Base-by-base conservation (phyloP, 306 rosid genomes). In the Glycyrrhiza uralensis region DNA sequence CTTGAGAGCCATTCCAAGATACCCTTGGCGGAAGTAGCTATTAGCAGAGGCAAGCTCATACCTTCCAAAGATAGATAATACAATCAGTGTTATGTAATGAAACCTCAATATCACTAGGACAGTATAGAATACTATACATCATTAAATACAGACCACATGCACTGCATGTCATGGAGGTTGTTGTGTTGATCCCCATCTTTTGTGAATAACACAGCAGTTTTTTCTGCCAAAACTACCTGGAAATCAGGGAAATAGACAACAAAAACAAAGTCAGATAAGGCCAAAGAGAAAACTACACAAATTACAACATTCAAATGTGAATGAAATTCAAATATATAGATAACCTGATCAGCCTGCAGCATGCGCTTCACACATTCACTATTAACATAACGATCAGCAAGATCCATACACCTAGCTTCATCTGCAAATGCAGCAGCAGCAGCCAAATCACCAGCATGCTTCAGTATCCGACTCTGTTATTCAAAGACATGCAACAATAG, bases 121-220 rank as follows among this genome's bases (percentile, higher is more conserved):
- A 23, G 52, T 39, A 36, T 44, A 49, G 20, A 75, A 71, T 76
- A 61, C 6, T 15, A 68, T 60, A 49, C 51, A 76, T 59, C 65
- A 47, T 57, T 55, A 77, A 59, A 80, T 71, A 85, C 96, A 7
- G 15, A 95, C 99, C 99, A 95, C 97, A 95, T 95, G 97, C 99
- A 95, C 86, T 95, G 99, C 99, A 95, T 95, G 84, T 95, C 99
- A 83, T 95, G 97, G 47, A 95, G 96, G 78, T 95, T 95, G 84
- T 88, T 95, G 82, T 95, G 96, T 74, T 92, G 97, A 76, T 95
- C 99, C 56, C 99, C 99, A 6, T 95, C 99, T 85, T 95, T 95
- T 4, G 99, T 95, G 86, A 95, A 95, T 80, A 95, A 80, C 36
- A 90, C 96, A 71, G 99, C 99, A 79, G 96, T 95, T 88, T 87